Conservation (phyloP, 768 basidiomycete species). For the Leucosporidium yakuticum region DNA sequence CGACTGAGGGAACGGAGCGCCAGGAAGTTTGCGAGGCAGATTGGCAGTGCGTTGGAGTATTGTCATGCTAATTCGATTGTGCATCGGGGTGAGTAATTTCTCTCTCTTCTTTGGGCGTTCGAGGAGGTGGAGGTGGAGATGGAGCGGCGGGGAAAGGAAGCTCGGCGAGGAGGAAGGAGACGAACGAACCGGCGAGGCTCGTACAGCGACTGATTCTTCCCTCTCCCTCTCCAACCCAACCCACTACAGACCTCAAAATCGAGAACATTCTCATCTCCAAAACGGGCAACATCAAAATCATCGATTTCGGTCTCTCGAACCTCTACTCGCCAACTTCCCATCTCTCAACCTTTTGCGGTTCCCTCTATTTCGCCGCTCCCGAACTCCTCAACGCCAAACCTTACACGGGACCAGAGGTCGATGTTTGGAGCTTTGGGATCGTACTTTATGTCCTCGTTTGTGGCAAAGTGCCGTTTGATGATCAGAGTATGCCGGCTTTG, state of each 20-base stretch:
- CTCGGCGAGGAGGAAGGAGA: neutral
- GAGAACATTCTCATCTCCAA: constrained; percentile 99
- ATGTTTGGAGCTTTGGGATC: constrained; percentile 98
- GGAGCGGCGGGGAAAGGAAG: neutral
- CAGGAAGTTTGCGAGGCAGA: constrained; percentile 94
- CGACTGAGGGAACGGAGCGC: constrained; percentile 90
- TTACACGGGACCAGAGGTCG: constrained; percentile 96
- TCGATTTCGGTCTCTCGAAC: constrained; percentile 97
- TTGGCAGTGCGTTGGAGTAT: constrained; percentile 91
- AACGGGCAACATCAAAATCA: constrained; percentile 98
- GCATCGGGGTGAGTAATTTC: constrained; percentile 58
- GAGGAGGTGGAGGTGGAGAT: no score
- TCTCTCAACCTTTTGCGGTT: constrained; percentile 93
- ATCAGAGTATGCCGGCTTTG: constrained; percentile 97
- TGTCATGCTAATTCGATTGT: constrained; percentile 97
- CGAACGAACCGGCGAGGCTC: neutral
- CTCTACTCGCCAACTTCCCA: constrained; percentile 75
- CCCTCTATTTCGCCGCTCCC: constrained; percentile 95
- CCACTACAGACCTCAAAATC: constrained; percentile 72
- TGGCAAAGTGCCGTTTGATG: constrained; percentile 98
- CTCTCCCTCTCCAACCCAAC: neutral
- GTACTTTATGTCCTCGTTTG: constrained; percentile 96
- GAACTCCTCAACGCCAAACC: constrained; percentile 94
- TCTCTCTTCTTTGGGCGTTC: neutral
- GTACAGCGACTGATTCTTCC: neutral